phyloP scores from a whole-genome alignment of 2,329 filamentous ascomycete species.

The Aspergillus spinulosporus region DNA sequence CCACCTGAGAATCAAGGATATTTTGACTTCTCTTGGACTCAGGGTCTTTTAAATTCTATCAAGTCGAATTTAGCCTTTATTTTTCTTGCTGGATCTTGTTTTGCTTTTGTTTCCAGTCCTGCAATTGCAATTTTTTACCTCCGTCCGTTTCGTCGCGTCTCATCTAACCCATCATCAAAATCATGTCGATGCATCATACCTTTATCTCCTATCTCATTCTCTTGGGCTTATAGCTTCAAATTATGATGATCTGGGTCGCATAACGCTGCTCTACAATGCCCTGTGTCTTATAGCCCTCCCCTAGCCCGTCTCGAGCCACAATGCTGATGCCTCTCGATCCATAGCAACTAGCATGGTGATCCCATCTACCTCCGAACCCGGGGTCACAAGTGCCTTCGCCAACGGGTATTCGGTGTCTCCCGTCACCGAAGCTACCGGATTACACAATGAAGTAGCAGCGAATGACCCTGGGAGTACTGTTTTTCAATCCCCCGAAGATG shows the following conservation, averaged over 20 bases:
- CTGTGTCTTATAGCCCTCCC: conserved; percentile 24
- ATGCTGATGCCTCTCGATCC: conserved; percentile 42
- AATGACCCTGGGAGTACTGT: conserved; percentile 72
- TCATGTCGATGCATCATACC: conserved; percentile 38
- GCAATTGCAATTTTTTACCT: conserved; percentile 19
- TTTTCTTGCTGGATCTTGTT: conserved; percentile 24
- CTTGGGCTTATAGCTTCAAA: conserved; percentile 27
- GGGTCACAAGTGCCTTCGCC: conserved; percentile 34
- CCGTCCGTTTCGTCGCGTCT: conserved; percentile 32
- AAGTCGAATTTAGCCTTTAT: conserved; percentile 20
- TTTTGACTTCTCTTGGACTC: conserved; percentile 21
- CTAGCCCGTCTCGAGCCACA: conserved; percentile 33
- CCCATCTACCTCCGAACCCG: conserved; percentile 42
- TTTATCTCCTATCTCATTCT: conserved; percentile 29
- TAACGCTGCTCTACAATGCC: conserved; percentile 28
- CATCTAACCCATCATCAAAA: conserved; percentile 43
- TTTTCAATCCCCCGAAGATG: conserved; percentile 67
- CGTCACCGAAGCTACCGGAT: conserved; percentile 27
- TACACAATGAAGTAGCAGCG: conserved; percentile 42
- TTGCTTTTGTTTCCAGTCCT: conserved; percentile 24
- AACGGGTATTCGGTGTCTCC: conserved; percentile 37
- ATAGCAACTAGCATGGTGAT: conserved; percentile 49
- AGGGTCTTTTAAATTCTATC: conserved; percentile 19
- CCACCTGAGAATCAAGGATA: conserved; percentile 36
- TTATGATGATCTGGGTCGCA: conserved; percentile 35